A percentile compares a stretch with the other conserved stretches of the same genome.
These are phyloP conservation scores for Talaromyces marneffei DNA, from an alignment of 2,329 filamentous ascomycete genomes.

Conservation along the genomic window DNA sequence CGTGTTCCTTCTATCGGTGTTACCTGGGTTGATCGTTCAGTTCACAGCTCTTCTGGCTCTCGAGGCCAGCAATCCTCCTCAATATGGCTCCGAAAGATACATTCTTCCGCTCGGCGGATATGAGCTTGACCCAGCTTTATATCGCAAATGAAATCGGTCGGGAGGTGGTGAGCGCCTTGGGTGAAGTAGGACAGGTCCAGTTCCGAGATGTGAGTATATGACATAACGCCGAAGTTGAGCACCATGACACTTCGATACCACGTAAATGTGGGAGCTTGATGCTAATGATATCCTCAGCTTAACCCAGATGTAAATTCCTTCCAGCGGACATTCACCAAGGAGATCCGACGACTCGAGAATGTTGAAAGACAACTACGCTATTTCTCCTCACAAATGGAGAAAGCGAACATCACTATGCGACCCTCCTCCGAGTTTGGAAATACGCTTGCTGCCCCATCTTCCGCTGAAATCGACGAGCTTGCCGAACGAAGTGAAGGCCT, in stretches of 20 bases:
- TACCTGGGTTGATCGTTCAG: neutral
- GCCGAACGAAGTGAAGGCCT: constrained; percentile 86
- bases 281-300: constrained; percentile 54
- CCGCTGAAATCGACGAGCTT: constrained; percentile 93
- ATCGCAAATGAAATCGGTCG: constrained; percentile 98
- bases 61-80: constrained; percentile 13
- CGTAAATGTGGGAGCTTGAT: neutral
- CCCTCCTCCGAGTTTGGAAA: constrained; percentile 88
- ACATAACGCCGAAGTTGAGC: constrained; percentile 16
- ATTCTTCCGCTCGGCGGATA: constrained; percentile 99
- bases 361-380: constrained; percentile 96
- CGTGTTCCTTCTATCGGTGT: neutral
- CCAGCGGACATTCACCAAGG: constrained; percentile 93
- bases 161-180: constrained; percentile 92
- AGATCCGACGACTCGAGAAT: constrained; percentile 95
- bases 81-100: constrained; percentile 71
- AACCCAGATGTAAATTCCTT: constrained; percentile 91
- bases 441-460: constrained; percentile 77
- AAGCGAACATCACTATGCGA: constrained; percentile 75
- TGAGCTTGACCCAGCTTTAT: constrained; percentile 99
- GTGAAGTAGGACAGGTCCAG: constrained; percentile 92
- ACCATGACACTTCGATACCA: neutral
- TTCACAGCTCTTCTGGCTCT: neutral
- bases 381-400: constrained; percentile 94
- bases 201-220: constrained; percentile 78